Conservation (phyloP, 176 grass and related monocot species). For the Carex cristatella region DNA sequence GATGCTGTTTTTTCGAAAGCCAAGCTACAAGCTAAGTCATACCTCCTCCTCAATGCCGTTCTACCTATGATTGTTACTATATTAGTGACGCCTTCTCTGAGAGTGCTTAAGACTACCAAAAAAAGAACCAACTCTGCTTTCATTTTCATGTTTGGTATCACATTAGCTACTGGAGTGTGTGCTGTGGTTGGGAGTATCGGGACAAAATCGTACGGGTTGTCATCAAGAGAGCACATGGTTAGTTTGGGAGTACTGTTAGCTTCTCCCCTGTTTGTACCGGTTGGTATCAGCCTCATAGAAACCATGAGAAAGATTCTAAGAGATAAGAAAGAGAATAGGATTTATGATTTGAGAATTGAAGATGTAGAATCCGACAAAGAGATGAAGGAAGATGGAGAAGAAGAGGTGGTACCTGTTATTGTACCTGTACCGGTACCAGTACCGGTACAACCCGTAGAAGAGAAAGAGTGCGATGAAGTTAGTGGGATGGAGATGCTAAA, state of each 20-base stretch:
- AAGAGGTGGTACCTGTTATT: neutral
- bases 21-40: conserved; percentile 31
- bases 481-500: conserved; percentile 59
- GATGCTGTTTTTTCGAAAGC: conserved; percentile 23
- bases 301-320: conserved; percentile 34
- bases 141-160: conserved; percentile 71
- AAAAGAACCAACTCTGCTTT: conserved; percentile 29
- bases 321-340: conserved; percentile 51
- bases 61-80: conserved; percentile 52
- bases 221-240: conserved; percentile 40
- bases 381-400: conserved; percentile 12
- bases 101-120: conserved; percentile 32
- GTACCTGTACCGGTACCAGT: neutral
- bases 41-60: conserved; percentile 85
- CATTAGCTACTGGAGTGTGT: conserved; percentile 67
- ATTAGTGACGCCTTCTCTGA: conserved; percentile 41
- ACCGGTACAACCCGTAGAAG: neutral
- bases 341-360: conserved; percentile 48
- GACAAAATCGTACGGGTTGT: conserved; percentile 37
- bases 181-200: conserved; percentile 63
- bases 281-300: conserved; percentile 35
- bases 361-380: conserved; percentile 35
- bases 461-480: conserved; percentile 32
- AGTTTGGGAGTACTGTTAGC: conserved; percentile 60
- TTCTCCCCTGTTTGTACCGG: conserved; percentile 55